Conservation (phyloP, 257 asterid genomes). For the Thymus quinquecostatus region DNA sequence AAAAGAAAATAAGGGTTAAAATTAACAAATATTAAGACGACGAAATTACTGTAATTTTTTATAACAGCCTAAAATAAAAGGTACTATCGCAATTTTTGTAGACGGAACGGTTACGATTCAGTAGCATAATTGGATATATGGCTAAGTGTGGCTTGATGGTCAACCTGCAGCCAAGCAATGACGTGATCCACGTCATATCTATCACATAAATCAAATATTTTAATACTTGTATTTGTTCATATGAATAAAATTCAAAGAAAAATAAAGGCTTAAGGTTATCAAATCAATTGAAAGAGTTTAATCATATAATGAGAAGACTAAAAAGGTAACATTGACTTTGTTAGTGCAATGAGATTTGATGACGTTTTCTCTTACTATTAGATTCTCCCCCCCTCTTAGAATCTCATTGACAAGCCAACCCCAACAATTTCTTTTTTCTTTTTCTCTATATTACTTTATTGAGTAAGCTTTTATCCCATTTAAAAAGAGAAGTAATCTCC, state of each 20-base stretch:
- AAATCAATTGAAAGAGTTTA: conserved; percentile 38
- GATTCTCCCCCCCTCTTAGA: conserved; percentile 44
- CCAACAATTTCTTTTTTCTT: neutral
- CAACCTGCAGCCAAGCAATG: conserved; percentile 51
- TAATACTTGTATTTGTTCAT: neutral
- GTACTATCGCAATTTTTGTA: too few relatives aligned
- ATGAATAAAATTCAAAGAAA: too few relatives aligned
- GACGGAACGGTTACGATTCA: too few relatives aligned
- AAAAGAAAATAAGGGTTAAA: neutral
- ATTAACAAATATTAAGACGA: too few relatives aligned
- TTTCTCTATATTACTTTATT: too few relatives aligned
- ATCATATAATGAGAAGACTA: conserved; percentile 30
- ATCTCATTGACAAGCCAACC: conserved; percentile 34
- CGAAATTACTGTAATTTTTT: too few relatives aligned
- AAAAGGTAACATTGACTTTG: conserved; percentile 57
- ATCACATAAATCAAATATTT: conserved; percentile 2
- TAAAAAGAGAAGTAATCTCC: too few relatives aligned
- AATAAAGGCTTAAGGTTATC: conserved; percentile 29
- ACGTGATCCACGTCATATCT: conserved; percentile 52
- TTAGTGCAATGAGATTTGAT: conserved; percentile 36
- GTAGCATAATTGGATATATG: conserved; percentile 1
- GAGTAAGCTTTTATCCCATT: too few relatives aligned
- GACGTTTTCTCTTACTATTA: conserved; percentile 52
- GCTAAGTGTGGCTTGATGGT: conserved; percentile 34
- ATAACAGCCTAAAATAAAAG: too few relatives aligned